Percentiles rank a stretch among this genome's conserved stretches.
phyloP scores from a whole-genome alignment of 1,284 basidiomycete species.

The Limonomyces culmigenus region DNA sequence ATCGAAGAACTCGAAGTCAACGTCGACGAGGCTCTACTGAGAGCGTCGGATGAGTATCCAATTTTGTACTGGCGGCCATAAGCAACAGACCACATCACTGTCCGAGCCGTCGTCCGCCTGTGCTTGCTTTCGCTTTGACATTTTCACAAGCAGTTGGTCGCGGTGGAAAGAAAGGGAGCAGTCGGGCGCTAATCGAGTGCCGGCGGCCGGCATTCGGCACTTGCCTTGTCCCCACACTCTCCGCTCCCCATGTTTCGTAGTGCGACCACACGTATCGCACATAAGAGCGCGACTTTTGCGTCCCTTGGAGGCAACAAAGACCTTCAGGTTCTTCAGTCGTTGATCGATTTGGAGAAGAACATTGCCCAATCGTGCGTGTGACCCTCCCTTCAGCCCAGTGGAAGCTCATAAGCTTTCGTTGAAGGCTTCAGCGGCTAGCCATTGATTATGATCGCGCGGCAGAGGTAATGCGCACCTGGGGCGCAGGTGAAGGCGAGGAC shows the following conservation, averaged over 20 bases:
- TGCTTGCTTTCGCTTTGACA: background rate
- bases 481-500: constrained; percentile 77
- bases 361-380: constrained; percentile 53
- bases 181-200: background rate
- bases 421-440: constrained; percentile 47
- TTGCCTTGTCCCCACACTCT: background rate
- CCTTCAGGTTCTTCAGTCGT: constrained; percentile 66
- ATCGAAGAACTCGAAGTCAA: constrained; percentile 89
- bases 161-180: background rate
- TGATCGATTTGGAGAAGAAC: constrained; percentile 80
- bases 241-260: constrained; percentile 43
- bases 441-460: constrained; percentile 55
- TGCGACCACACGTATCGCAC: constrained; percentile 65
- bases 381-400: too few species aligned
- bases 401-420: background rate
- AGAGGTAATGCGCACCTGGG: constrained; percentile 66
- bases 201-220: background rate
- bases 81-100: background rate
- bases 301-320: constrained; percentile 70
- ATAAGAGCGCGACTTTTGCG: constrained; percentile 71
- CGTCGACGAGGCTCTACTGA: constrained; percentile 53
- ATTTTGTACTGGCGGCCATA: too few species aligned
- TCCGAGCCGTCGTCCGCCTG: background rate
- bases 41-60: too few species aligned
- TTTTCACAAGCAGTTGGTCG: background rate